Evolutionary conservation across 164 flowering plant species (phyloP), one percentile per base, ranked within the genome.

Genomic region (Tetracentron sinense): DNA sequence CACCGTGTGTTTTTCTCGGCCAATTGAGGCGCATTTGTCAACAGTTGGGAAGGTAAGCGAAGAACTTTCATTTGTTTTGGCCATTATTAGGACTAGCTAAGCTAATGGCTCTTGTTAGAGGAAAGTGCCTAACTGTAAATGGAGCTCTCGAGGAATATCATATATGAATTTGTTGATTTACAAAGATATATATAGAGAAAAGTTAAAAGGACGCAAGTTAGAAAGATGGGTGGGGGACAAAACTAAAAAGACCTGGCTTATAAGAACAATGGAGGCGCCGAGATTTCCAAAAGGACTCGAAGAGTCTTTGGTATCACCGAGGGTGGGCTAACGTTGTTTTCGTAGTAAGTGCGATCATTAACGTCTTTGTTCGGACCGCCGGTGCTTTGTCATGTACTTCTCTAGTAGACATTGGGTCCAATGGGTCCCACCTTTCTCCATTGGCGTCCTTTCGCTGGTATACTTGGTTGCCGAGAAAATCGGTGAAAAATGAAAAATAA

Each of bases 1-100:
- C 12, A 75, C 82, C 3, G 66, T 61, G 58, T 72, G 58, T 14
- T 69, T 69, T 27, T 69, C 74, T 0, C 71, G 68, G 26, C 74
- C 74, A 4, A 46, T 52, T 0, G 70, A 69, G 4, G 51, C 20
- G 42, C 77, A 74, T 20, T 38, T 26, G 12, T 62, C 61, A 19
- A 74, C 38, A 0, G 70, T 51, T 17, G 70, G 68, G 38, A 74
- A 69, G 14, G 46, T 54, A 14, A 42, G 25, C 17, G 47, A 15
- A 0, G 65, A 28, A 20, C 12, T 47, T 57, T 57, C 27, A 19
- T 1, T 52, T 33, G 47, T 33, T 52, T 42, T 54, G 23, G 59
- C 54, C 66, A 63, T 63, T 50, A 8, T 22, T 60, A 26, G 35
- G 64, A 38, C 7, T 3, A 10, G 7, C 31, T 56, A 10, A 42